Conservation (phyloP, 768 basidiomycete species). For the Pluteus cervinus region DNA sequence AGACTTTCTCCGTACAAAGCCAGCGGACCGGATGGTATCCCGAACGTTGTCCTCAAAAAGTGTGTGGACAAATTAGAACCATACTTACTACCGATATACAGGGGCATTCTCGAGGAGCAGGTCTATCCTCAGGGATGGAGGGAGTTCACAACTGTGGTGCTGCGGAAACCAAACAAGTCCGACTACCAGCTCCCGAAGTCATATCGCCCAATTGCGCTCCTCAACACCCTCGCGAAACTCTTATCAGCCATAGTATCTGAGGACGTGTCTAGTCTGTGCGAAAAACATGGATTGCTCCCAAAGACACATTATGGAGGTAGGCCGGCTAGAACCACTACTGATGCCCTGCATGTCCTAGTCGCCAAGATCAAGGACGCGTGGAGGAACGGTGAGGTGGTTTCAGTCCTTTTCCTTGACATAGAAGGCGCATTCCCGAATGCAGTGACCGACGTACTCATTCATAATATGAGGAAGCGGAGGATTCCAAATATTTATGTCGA, state of each 20-base stretch:
- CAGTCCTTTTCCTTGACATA: slow-evolving; percentile 34
- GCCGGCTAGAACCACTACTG: slow-evolving; percentile 29
- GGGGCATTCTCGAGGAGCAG: slow-evolving; percentile 20
- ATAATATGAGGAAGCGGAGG: slow-evolving; percentile 21
- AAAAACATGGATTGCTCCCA: slow-evolving; percentile 27
- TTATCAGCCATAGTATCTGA: slow-evolving; percentile 2
- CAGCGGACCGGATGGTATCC: slow-evolving; percentile 14
- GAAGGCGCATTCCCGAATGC: slow-evolving; percentile 38
- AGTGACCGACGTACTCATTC: slow-evolving; percentile 20
- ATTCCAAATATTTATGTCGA: slow-evolving; percentile 19
- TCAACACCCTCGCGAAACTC: slow-evolving; percentile 2
- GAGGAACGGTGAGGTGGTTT: slow-evolving; percentile 25
- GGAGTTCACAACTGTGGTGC: slow-evolving; percentile 12
- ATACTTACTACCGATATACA: slow-evolving; percentile 13
- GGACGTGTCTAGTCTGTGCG: too few species aligned
- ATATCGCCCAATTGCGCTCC: slow-evolving; percentile 5
- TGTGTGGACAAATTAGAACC: slow-evolving; percentile 7
- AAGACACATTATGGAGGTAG: slow-evolving; percentile 30
- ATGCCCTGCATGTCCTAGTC: slow-evolving; percentile 26
- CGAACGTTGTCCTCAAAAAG: slow-evolving; percentile 16
- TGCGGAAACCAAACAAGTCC: slow-evolving; percentile 5
- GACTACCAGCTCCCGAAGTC: slow-evolving; percentile 5
- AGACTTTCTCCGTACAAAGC: slow-evolving; percentile 18
- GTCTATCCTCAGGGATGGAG: slow-evolving; percentile 23
- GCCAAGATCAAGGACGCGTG: slow-evolving; percentile 31